phyloP scores from a whole-genome alignment of 805 yeast genomes.

The Ogataea thermomethanolica region DNA sequence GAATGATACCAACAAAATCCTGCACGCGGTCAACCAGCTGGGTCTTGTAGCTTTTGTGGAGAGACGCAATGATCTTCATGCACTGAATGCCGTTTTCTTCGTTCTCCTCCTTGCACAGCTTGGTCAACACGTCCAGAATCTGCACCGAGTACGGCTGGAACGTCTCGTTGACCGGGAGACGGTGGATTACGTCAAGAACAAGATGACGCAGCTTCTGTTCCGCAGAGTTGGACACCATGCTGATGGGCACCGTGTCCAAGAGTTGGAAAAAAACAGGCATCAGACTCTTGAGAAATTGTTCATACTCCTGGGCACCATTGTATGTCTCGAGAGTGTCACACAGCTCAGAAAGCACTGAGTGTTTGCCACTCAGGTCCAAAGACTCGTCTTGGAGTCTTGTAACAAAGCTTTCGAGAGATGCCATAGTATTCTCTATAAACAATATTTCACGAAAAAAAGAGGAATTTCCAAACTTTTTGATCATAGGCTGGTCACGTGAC shows the following conservation, averaged over 20 bases:
- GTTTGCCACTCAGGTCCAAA: conserved; percentile 56
- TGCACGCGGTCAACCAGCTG: conserved; percentile 66
- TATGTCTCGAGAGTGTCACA: conserved; percentile 84
- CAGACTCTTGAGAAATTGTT: conserved; percentile 62
- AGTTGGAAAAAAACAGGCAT: conserved; percentile 67
- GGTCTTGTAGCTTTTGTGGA: conserved; percentile 81
- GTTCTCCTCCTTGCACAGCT: conserved; percentile 68
- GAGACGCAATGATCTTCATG: conserved; percentile 78
- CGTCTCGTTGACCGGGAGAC: conserved; percentile 79
- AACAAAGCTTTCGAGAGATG: conserved; percentile 66
- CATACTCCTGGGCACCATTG: conserved; percentile 78
- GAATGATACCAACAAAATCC: conserved; percentile 73
- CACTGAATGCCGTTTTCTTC: conserved; percentile 94
- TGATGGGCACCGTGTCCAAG: conserved; percentile 67
- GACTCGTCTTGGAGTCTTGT: conserved; percentile 53
- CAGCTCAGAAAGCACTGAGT: conserved; percentile 72
- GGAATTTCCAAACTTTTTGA: conserved; percentile 19
- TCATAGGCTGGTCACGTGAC: conserved; percentile 29
- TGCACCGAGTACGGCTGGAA: conserved; percentile 66
- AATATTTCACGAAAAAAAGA: conserved; percentile 8
- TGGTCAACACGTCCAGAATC: conserved; percentile 57
- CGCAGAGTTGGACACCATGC: conserved; percentile 58
- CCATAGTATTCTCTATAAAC: conserved; percentile 11
- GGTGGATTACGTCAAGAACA: conserved; percentile 71
- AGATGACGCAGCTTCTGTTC: conserved; percentile 79